Base-by-base conservation (phyloP, 208 protist genomes). In the Leptomonas pyrrhocoris region DNA sequence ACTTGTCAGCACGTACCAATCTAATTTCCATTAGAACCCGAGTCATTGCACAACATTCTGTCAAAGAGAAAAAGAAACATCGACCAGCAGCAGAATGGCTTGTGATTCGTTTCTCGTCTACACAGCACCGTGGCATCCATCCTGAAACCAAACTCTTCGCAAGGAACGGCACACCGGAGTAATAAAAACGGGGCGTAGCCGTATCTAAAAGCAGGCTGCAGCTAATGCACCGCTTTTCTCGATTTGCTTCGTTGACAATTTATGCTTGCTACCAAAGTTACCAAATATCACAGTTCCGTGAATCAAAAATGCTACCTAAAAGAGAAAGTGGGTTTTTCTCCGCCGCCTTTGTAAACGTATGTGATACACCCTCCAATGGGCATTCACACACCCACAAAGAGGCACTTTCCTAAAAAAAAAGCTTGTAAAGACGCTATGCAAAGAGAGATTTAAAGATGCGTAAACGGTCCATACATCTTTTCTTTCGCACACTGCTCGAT, bases 281-380 rank as follows among this genome's bases (percentile, higher is more conserved):
- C 23, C 61, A 57, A 67, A 65, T 65, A 67, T 57, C 49, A 45
- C 28, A 57, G 48, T 48, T 57, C 36, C 46, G 46, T 48, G 48
- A 51, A 67, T 8, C 61, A 55, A 48, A 57, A 55, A 30, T 67
- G 49, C 61, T 67, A 67, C 61, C 61, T 67, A 67, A 19, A 67
- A 57, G 34, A 38, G 34, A 38, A 38, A 43, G 6, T 43, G 2
- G n/a, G 38, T 51, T 40, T 65, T 40, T 48, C 49, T 9, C 31
- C 45, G 49, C 61, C 21, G 19, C n/a, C 34, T 45, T 55, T 40
- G 48, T 36, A 43, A 18, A 40, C 16, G 45, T 30, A 6, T 43
- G 27, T 36, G 45, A 51, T 18, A 6, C 25, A 43, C 31, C 11
- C 25, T n/a, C 53, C 45, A 30, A 18, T 18, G 49, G 9, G 42